Conservation (phyloP, 768 basidiomycete species). For the Pleurotus tuber-regium region DNA sequence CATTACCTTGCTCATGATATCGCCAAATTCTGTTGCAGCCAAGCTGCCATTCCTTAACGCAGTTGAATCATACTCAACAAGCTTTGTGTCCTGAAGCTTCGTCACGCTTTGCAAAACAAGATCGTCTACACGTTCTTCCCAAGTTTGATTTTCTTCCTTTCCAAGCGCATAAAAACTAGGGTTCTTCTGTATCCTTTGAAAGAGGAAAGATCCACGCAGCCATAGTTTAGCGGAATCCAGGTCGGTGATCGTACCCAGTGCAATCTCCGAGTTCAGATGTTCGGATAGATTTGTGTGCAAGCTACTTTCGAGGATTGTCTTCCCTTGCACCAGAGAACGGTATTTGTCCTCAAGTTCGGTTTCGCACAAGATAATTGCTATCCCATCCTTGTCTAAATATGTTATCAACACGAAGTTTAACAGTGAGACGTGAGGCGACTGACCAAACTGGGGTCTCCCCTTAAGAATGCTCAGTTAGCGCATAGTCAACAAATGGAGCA, state of each 20-base stretch:
- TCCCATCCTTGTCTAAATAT: constrained; percentile 70
- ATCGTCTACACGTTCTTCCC: constrained; percentile 71
- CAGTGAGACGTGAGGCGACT: constrained; percentile 5
- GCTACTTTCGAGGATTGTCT: constrained; percentile 79
- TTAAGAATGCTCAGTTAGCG: constrained; percentile 23
- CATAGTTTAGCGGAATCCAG: constrained; percentile 73
- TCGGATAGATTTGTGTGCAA: constrained; percentile 83
- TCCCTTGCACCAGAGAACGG: constrained; percentile 62
- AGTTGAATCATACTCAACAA: constrained; percentile 48
- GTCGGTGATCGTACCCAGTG: constrained; percentile 76
- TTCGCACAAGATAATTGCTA: constrained; percentile 84
- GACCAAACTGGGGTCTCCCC: constrained; percentile 92
- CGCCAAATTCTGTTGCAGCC: constrained; percentile 70
- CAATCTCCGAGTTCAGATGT: constrained; percentile 91
- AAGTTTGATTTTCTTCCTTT: constrained; percentile 53
- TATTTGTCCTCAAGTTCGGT: constrained; percentile 70
- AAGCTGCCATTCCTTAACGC: constrained; percentile 37
- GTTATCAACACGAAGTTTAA: constrained; percentile 1
- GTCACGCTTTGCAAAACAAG: constrained; percentile 67
- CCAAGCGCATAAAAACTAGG: constrained; percentile 71
- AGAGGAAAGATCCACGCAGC: constrained; percentile 85
- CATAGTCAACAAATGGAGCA: not conserved
- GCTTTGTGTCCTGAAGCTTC: constrained; percentile 56
- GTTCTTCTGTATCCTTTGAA: constrained; percentile 81
- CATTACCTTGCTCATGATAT: constrained; percentile 82